These are phyloP conservation scores for Prunus salicina DNA, from an alignment of 306 rosid species.

Conservation along the genomic window DNA sequence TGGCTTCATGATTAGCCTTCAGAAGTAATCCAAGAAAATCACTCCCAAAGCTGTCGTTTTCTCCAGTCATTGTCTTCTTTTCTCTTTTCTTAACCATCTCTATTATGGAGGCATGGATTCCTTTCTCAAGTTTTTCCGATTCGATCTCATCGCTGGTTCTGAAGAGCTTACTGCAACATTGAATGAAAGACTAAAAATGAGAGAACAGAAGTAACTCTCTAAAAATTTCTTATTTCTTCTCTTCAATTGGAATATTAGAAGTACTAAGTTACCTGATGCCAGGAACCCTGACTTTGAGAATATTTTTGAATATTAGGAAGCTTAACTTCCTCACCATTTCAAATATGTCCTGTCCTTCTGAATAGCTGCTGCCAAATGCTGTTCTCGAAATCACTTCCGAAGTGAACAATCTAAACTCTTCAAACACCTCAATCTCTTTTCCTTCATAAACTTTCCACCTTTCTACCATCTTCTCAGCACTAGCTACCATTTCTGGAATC, in stretches of 20 bases:
- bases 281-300: not conserved
- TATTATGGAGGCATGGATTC: conserved; percentile 6
- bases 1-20: conserved; percentile 23
- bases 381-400: not conserved
- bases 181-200: not conserved
- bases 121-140: conserved; percentile 29
- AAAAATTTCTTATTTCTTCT: not conserved
- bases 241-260: not conserved
- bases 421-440: not conserved
- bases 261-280: not conserved
- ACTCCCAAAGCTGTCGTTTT: conserved; percentile 20
- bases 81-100: conserved; percentile 21
- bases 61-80: conserved; percentile 9
- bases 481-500: not conserved
- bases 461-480: not conserved
- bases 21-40: conserved; percentile 31
- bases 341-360: not conserved
- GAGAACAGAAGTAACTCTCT: not conserved
- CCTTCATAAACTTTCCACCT: not conserved
- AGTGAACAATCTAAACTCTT: not conserved
- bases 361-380: not conserved
- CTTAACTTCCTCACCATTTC: not conserved
- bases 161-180: conserved; percentile 8
- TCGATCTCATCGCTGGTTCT: conserved; percentile 18
- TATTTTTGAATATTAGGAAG: not conserved